Conservation (phyloP, 1,284 basidiomycete species). For the Mycosarcoma mackinlayi region DNA sequence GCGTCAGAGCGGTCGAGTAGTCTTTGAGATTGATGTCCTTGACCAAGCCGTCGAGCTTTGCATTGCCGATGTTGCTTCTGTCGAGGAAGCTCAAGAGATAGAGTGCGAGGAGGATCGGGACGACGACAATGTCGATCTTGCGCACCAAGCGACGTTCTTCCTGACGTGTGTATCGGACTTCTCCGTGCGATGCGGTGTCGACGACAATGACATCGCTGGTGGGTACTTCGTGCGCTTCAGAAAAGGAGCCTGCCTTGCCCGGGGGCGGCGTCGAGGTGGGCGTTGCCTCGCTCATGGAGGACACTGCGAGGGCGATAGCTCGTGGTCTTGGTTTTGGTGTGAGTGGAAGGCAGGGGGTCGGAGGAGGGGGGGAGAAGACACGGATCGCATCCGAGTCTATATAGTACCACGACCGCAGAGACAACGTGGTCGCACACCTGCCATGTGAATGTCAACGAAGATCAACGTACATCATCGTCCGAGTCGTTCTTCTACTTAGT, state of each 20-base stretch:
- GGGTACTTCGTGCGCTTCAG: conserved; percentile 17
- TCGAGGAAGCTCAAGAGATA: conserved; percentile 54
- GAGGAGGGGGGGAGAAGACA: background rate
- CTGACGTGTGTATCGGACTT: conserved; percentile 43
- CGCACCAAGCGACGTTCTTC: conserved; percentile 51
- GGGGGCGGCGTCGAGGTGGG: conserved; percentile 18
- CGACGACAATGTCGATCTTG: conserved; percentile 55
- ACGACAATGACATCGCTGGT: conserved; percentile 8
- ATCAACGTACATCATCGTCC: conserved; percentile 1
- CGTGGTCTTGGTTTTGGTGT: no score
- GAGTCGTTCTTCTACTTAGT: conserved; percentile 7
- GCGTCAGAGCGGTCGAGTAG: conserved; percentile 42
- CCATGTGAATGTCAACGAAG: background rate
- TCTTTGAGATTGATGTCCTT: conserved; percentile 47
- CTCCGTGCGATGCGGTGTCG: conserved; percentile 18
- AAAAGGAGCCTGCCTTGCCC: conserved; percentile 16
- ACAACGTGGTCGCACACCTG: no score
- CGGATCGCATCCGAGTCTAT: conserved; percentile 1
- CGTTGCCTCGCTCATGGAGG: conserved; percentile 22
- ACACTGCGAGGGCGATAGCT: background rate
- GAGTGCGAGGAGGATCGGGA: conserved; percentile 54
- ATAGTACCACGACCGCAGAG: background rate
- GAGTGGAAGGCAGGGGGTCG: background rate
- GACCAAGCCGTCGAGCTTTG: conserved; percentile 53
- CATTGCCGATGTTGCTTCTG: conserved; percentile 55